phyloP scores from a whole-genome alignment of 2,329 filamentous ascomycete genomes.

The Dissoconium aciculare region DNA sequence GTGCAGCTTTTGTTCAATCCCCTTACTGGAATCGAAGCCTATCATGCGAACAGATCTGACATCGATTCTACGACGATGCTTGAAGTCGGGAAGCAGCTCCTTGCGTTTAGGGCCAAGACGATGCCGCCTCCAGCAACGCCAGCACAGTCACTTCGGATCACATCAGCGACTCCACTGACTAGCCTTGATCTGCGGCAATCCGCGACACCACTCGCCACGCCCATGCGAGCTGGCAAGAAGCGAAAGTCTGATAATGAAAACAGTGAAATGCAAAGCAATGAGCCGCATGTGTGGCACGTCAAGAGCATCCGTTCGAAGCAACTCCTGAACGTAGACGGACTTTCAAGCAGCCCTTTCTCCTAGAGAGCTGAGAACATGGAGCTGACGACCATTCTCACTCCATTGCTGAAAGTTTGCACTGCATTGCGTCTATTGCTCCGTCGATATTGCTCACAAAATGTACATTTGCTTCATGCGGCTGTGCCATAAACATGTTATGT shows the following conservation, averaged over 20 bases:
- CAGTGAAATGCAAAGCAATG: too few relatives aligned
- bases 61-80: too few relatives aligned
- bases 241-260: slow-evolving; percentile 4
- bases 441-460: too few relatives aligned
- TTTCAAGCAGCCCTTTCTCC: slow-evolving; percentile 16
- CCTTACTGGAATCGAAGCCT: slow-evolving; percentile 10
- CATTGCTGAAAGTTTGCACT: too few relatives aligned
- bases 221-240: slow-evolving; percentile 6
- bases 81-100: slow-evolving; percentile 5
- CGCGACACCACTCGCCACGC: slow-evolving; percentile 9
- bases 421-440: too few relatives aligned
- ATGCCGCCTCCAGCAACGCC: slow-evolving; percentile 16
- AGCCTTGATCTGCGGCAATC: slow-evolving; percentile 10
- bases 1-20: slow-evolving; percentile 18
- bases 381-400: too few relatives aligned
- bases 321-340: slow-evolving; percentile 14
- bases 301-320: slow-evolving; percentile 14
- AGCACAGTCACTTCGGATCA: slow-evolving; percentile 5
- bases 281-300: too few relatives aligned
- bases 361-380: too few relatives aligned
- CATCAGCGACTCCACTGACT: slow-evolving; percentile 8
- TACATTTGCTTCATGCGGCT: too few relatives aligned
- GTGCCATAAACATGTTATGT: too few relatives aligned
- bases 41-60: too few relatives aligned
- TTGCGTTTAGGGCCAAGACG: slow-evolving; percentile 5